These are phyloP conservation scores for Fomitopsis palustris DNA, from an alignment of 1,284 basidiomycete species.

Conservation along the genomic window DNA sequence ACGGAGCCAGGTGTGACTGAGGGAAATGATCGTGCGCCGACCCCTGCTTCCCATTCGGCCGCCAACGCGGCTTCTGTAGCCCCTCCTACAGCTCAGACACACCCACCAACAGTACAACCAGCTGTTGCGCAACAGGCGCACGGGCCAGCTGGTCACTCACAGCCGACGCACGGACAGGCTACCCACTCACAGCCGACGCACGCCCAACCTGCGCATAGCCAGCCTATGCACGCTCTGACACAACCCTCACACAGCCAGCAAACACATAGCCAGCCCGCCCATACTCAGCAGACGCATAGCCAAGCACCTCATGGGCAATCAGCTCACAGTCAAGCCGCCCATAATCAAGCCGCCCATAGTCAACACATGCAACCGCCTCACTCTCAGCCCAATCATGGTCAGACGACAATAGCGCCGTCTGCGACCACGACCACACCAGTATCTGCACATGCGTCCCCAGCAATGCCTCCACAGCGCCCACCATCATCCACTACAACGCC, in stretches of 20 bases:
- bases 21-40: slow-evolving; percentile 27
- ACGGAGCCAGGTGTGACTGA: slow-evolving; percentile 29
- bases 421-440: slow-evolving; percentile 18
- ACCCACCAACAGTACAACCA: not conserved
- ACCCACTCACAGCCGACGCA: not conserved
- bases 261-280: not conserved
- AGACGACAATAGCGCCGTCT: slow-evolving; percentile 22
- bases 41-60: slow-evolving; percentile 28
- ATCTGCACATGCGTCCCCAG: slow-evolving; percentile 21
- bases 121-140: too few relatives aligned
- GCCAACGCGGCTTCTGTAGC: slow-evolving; percentile 13
- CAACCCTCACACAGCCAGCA: not conserved
- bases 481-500: slow-evolving; percentile 21
- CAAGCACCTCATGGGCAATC: not conserved
- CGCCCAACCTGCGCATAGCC: not conserved
- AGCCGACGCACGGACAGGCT: not conserved
- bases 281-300: not conserved
- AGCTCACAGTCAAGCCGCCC: not conserved
- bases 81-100: not conserved
- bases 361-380: not conserved
- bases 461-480: slow-evolving; percentile 24
- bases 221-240: not conserved
- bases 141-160: not conserved
- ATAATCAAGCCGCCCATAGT: not conserved
- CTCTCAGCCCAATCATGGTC: slow-evolving; percentile 27